Conservation (phyloP, 108 stramenopile genomes). For the Nitzschia inconspicua region DNA sequence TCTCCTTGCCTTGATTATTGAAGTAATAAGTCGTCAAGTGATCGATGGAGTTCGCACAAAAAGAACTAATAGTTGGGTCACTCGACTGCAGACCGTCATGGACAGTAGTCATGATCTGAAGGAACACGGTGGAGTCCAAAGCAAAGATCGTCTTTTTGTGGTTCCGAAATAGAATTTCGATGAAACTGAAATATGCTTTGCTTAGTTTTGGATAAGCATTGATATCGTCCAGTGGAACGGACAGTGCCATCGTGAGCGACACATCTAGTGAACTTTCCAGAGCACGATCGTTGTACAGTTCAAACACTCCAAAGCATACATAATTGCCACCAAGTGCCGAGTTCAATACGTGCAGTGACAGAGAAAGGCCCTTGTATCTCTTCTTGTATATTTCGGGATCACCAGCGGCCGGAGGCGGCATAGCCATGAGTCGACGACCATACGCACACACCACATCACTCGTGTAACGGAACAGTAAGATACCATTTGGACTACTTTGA, state of each 20-base stretch:
- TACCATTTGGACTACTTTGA: constrained; percentile 96
- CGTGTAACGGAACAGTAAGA: constrained; percentile 92
- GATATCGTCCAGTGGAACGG: constrained; percentile 89
- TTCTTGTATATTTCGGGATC: constrained; percentile 84
- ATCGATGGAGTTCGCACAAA: constrained; percentile 93
- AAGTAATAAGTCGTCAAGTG: constrained; percentile 94
- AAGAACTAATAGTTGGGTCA: constrained; percentile 83
- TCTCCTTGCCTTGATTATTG: constrained; percentile 86
- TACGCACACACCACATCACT: constrained; percentile 93
- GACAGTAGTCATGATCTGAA: constrained; percentile 90
- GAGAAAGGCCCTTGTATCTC: constrained; percentile 90
- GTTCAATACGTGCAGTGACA: constrained; percentile 86
- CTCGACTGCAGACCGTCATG: constrained; percentile 94
- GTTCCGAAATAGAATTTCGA: constrained; percentile 93
- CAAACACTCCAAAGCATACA: constrained; percentile 97
- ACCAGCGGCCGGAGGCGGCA: constrained; percentile 43
- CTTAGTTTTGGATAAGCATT: constrained; percentile 94
- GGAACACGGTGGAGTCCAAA: constrained; percentile 85
- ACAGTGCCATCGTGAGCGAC: constrained; percentile 82
- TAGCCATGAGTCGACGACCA: constrained; percentile 67
- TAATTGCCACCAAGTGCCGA: constrained; percentile 95
- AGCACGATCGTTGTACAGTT: constrained; percentile 93
- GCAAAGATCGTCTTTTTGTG: constrained; percentile 85
- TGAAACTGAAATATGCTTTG: constrained; percentile 90
- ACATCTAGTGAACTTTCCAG: constrained; percentile 89